Percentiles rank a stretch among this genome's conserved stretches.
phyloP scores from a whole-genome alignment of 2,329 filamentous ascomycete species.

The Nigrospora sphaerica region DNA sequence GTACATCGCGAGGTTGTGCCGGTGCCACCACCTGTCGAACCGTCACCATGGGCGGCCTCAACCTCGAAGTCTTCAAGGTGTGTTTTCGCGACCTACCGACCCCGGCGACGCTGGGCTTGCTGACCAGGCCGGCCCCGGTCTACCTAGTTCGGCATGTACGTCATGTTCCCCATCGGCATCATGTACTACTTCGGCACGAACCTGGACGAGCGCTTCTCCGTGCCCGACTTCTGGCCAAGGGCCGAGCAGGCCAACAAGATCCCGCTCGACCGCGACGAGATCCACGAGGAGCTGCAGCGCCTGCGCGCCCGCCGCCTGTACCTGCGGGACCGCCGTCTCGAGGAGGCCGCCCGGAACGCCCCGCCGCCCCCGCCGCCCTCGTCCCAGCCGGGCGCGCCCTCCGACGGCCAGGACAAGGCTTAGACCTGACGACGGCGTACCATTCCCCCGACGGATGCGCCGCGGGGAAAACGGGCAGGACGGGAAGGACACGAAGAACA shows the following conservation, averaged over 20 bases:
- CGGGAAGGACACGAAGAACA: not conserved
- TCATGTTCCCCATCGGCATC: slow-evolving; percentile 96
- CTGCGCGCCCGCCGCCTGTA: slow-evolving; percentile 61
- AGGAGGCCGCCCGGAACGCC: slow-evolving; percentile 23
- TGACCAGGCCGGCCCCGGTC: not conserved
- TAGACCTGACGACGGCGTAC: too few relatives aligned
- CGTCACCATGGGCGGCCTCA: slow-evolving; percentile 66
- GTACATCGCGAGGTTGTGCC: too few relatives aligned
- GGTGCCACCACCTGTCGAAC: too few relatives aligned
- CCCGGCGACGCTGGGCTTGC: not conserved
- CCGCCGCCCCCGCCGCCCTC: slow-evolving; percentile 16
- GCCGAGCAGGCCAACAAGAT: slow-evolving; percentile 69
- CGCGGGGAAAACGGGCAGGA: slow-evolving; percentile 1
- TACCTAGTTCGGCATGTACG: slow-evolving; percentile 87
- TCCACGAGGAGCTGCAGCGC: slow-evolving; percentile 71
- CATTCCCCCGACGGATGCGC: not conserved
- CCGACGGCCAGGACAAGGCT: not conserved
- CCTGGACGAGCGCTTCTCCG: slow-evolving; percentile 83
- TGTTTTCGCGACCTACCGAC: not conserved
- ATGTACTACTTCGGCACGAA: slow-evolving; percentile 99
- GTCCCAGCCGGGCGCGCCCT: slow-evolving; percentile 11
- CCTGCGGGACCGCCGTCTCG: slow-evolving; percentile 61
- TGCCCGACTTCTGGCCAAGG: slow-evolving; percentile 91
- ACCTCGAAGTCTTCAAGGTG: slow-evolving; percentile 94
- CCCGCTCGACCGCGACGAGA: slow-evolving; percentile 73